phyloP scores from a whole-genome alignment of 768 basidiomycete genomes.

The Rhizopogon rudus region DNA sequence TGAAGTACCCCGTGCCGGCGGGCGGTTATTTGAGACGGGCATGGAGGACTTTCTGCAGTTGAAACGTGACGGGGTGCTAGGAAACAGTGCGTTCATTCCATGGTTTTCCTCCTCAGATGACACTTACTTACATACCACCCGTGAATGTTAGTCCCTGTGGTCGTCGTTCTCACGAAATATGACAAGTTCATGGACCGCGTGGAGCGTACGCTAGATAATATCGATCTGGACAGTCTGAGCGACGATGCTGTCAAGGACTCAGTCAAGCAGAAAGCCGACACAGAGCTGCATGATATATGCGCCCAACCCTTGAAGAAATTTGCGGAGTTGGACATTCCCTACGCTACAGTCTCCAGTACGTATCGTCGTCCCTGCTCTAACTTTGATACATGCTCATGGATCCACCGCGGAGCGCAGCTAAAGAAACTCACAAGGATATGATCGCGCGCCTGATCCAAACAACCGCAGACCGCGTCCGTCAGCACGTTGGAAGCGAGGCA shows the following conservation, averaged over 20 bases:
- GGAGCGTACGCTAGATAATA: slow-evolving; percentile 28
- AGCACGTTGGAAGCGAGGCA: not conserved
- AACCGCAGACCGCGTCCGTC: not conserved
- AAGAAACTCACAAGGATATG: not conserved
- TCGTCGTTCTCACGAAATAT: slow-evolving; percentile 1
- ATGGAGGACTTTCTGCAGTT: not conserved
- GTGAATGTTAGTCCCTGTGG: not conserved
- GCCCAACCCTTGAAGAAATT: not conserved
- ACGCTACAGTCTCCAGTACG: not conserved
- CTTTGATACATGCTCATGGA: not conserved
- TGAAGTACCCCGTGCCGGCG: not conserved
- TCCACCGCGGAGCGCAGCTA: not conserved
- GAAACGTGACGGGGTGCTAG: not conserved
- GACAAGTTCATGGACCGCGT: not conserved
- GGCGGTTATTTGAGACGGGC: not conserved
- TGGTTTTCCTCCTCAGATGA: not conserved
- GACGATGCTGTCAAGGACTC: slow-evolving; percentile 1
- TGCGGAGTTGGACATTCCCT: not conserved
- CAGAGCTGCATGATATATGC: not conserved
- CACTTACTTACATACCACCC: not conserved
- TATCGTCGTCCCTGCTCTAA: not conserved
- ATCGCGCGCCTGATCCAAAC: not conserved
- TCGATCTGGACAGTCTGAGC: not conserved
- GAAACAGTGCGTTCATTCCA: not conserved
- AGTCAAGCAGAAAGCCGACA: not conserved